Evolutionary conservation across 23 red algal species (phyloP).

Genomic region (Cyanidiococcus yangmingshanensis): DNA sequence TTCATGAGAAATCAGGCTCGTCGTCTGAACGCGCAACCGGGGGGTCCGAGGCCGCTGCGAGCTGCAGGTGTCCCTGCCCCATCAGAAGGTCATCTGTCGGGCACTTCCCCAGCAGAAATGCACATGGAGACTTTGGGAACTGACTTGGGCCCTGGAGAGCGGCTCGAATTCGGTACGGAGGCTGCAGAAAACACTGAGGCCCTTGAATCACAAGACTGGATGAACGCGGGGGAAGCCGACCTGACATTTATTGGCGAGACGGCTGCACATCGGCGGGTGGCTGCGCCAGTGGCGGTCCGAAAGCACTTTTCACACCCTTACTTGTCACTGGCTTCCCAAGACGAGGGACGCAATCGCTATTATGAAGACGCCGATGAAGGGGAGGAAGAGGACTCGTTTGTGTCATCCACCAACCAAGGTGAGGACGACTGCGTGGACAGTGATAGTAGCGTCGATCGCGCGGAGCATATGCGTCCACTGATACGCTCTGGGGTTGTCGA

Average conservation of each 20-base stretch:
- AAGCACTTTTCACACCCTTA: not conserved
- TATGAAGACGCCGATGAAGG: not conserved
- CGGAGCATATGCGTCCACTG: conserved; percentile 11
- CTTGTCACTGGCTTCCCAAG: not conserved
- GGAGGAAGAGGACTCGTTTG: conserved; percentile 14
- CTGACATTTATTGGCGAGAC: not conserved
- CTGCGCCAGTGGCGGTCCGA: not conserved
- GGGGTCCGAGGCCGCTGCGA: not conserved
- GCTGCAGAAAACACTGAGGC: not conserved
- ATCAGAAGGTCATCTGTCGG: not conserved
- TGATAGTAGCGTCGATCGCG: not conserved
- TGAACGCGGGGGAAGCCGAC: not conserved
- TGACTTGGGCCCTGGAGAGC: not conserved
- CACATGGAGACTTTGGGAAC: not conserved
- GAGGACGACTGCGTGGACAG: conserved; percentile 1
- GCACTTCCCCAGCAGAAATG: not conserved
- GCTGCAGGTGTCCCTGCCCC: not conserved
- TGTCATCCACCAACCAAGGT: not conserved
- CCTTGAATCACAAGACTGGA: not conserved
- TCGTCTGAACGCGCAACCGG: not conserved
- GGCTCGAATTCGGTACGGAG: not conserved
- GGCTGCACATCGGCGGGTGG: not conserved
- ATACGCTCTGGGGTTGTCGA: not conserved
- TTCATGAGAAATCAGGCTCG: not conserved
- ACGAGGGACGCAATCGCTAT: not conserved